A percentile compares a stretch with the other conserved stretches of the same genome.
Evolutionary conservation across 257 asterid species (phyloP).

Genomic region (Mentha longifolia): DNA sequence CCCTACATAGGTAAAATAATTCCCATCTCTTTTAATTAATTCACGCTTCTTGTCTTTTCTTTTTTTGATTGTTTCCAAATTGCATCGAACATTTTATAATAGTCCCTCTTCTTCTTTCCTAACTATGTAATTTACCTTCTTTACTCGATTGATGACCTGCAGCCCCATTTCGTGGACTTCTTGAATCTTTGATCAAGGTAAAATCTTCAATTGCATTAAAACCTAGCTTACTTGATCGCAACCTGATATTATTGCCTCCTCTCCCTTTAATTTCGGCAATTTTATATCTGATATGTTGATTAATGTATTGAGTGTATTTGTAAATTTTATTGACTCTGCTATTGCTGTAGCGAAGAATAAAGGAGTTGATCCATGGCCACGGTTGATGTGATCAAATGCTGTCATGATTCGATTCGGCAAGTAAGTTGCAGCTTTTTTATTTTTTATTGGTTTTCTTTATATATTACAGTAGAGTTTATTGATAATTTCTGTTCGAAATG

Average conservation of each 20-base stretch:
- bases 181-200: slow-evolving; percentile 24
- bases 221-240: slow-evolving; percentile 19
- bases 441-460: not conserved
- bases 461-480: slow-evolving; percentile 4
- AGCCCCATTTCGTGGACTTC: slow-evolving; percentile 23
- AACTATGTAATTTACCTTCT: too few species aligned
- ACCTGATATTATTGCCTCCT: not conserved
- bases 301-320: not conserved
- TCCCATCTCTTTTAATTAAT: too few species aligned
- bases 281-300: not conserved
- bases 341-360: slow-evolving; percentile 24
- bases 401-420: slow-evolving; percentile 85
- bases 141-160: too few species aligned
- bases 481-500: slow-evolving; percentile 21
- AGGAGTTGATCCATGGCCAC: slow-evolving; percentile 50
- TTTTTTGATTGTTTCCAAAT: too few species aligned
- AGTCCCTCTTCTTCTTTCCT: too few species aligned
- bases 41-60: too few species aligned
- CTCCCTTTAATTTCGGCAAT: not conserved
- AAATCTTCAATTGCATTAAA: slow-evolving; percentile 2
- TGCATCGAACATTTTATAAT: too few species aligned
- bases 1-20: too few species aligned
- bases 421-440: slow-evolving; percentile 41
- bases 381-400: slow-evolving; percentile 85
- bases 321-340: not conserved